Evolutionary conservation across 306 rosid species (phyloP).

Genomic region (Carpinus fangiana): DNA sequence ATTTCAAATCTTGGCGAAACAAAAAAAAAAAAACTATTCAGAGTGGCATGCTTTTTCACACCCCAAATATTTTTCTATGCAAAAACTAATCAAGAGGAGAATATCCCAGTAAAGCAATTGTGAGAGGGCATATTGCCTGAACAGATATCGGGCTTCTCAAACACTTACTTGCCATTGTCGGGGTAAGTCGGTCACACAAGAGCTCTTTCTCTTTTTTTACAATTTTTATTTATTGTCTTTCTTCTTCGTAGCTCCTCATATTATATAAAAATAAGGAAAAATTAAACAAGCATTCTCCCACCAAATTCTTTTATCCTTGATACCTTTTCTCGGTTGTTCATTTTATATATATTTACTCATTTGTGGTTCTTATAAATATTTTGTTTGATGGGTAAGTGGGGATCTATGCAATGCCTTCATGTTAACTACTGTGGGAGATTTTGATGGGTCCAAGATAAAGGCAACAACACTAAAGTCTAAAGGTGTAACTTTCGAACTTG

Average conservation of each 20-base stretch:
- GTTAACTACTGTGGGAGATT: slow-evolving; percentile 30
- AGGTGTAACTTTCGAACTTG: slow-evolving; percentile 38
- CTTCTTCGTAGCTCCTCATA: no score
- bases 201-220: no score
- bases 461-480: slow-evolving; percentile 26
- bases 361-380: not conserved
- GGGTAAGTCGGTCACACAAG: no score
- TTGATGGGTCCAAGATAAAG: slow-evolving; percentile 41
- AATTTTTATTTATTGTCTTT: no score
- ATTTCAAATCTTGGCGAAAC: not conserved
- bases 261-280: no score
- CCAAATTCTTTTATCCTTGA: no score
- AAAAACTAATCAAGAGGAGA: not conserved
- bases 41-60: not conserved
- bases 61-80: not conserved
- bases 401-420: slow-evolving; percentile 33
- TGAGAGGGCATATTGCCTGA: no score
- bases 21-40: not conserved
- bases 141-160: no score
- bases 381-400: slow-evolving; percentile 46
- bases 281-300: no score
- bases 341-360: not conserved
- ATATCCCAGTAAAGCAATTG: not conserved
- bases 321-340: not conserved
- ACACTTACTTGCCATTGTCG: no score